Conservation (phyloP, 352 stramenopile genomes). For the Thalassiosira mediterranea region DNA sequence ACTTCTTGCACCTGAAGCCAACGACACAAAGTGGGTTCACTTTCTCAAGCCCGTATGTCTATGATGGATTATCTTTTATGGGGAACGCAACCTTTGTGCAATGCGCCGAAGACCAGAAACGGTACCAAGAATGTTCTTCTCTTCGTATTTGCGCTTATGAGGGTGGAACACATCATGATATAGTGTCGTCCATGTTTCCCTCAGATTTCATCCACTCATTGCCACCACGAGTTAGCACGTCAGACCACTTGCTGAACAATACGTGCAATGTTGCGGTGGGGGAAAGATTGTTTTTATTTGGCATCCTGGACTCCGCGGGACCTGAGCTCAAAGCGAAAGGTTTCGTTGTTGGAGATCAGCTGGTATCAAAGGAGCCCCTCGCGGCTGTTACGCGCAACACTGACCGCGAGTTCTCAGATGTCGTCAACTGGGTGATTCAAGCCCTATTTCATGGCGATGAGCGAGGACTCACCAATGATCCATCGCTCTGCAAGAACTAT, state of each 20-base stretch:
- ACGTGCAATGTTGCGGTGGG: slow-evolving; percentile 31
- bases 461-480: slow-evolving; percentile 2
- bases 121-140: slow-evolving; percentile 12
- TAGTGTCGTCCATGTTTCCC: slow-evolving; percentile 19
- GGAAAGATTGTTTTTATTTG: slow-evolving; percentile 3
- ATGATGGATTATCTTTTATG: slow-evolving; percentile 20
- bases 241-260: slow-evolving; percentile 18
- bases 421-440: slow-evolving; percentile 29
- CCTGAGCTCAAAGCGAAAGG: background rate
- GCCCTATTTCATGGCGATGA: slow-evolving; percentile 1
- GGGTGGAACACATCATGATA: slow-evolving; percentile 2
- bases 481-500: slow-evolving; percentile 6
- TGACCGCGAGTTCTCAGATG: slow-evolving; percentile 26
- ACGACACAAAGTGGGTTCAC: slow-evolving; percentile 11
- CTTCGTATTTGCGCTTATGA: slow-evolving; percentile 22
- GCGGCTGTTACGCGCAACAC: no score
- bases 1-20: no score
- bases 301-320: background rate
- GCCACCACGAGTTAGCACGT: background rate
- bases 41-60: slow-evolving; percentile 27
- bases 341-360: slow-evolving; percentile 22
- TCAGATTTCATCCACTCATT: slow-evolving; percentile 17
- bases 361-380: slow-evolving; percentile 22
- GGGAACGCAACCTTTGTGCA: slow-evolving; percentile 29
- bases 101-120: slow-evolving; percentile 29